A percentile compares a stretch with the other conserved stretches of the same genome.
phyloP scores from a whole-genome alignment of 2,329 filamentous ascomycete species.

The Westerdykella ornata region DNA sequence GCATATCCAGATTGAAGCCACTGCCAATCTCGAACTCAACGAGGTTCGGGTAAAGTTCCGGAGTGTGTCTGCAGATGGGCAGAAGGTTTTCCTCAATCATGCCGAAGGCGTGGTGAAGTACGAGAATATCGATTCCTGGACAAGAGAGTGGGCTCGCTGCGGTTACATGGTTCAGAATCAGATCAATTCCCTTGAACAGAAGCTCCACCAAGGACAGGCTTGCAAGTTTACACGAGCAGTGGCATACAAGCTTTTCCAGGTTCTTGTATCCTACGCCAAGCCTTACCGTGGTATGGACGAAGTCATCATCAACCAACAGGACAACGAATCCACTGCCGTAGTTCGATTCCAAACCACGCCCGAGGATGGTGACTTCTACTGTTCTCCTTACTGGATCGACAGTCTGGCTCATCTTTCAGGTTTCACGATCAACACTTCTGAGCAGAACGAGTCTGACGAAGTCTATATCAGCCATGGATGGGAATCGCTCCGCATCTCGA shows the following conservation, averaged over 20 bases:
- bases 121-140: slow-evolving; percentile 55
- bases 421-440: slow-evolving; percentile 55
- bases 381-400: slow-evolving; percentile 55
- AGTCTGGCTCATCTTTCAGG: slow-evolving; percentile 52
- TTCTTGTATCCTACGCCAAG: slow-evolving; percentile 51
- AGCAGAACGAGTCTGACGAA: slow-evolving; percentile 52
- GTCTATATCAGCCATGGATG: slow-evolving; percentile 59
- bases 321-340: slow-evolving; percentile 50
- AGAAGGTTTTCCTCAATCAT: slow-evolving; percentile 52
- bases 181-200: slow-evolving; percentile 60
- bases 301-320: slow-evolving; percentile 51
- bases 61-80: slow-evolving; percentile 56
- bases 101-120: slow-evolving; percentile 57
- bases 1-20: slow-evolving; percentile 55
- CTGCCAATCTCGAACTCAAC: slow-evolving; percentile 52
- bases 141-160: slow-evolving; percentile 59
- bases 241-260: slow-evolving; percentile 67
- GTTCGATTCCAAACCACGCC: slow-evolving; percentile 51
- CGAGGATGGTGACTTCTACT: slow-evolving; percentile 51
- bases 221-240: slow-evolving; percentile 68
- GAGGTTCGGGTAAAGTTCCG: slow-evolving; percentile 50
- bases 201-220: slow-evolving; percentile 58
- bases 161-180: slow-evolving; percentile 53
- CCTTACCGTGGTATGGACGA: slow-evolving; percentile 54
- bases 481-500: slow-evolving; percentile 53